Conservation (phyloP, 371 early-diverging fungal genomes). For the Mortierella sp. region DNA sequence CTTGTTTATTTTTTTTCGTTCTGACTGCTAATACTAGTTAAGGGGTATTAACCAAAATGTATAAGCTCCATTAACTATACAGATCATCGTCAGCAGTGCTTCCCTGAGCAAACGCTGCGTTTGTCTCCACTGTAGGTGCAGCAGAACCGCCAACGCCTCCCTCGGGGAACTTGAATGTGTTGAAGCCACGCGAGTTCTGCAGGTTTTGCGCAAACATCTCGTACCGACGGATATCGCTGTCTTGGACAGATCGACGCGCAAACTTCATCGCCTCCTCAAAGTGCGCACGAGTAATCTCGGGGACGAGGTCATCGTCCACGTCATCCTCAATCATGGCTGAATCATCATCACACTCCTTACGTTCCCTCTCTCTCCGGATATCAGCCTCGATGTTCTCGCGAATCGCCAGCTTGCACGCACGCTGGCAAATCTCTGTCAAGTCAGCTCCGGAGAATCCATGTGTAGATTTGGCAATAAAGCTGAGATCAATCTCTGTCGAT, state of each 20-base stretch:
- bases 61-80: slow-evolving; percentile 61
- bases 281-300: slow-evolving; percentile 94
- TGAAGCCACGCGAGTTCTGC: slow-evolving; percentile 94
- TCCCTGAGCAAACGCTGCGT: slow-evolving; percentile 59
- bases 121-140: slow-evolving; percentile 51
- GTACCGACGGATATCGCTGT: slow-evolving; percentile 98
- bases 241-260: slow-evolving; percentile 97
- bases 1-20: background rate
- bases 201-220: slow-evolving; percentile 99
- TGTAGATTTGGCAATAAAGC: slow-evolving; percentile 90
- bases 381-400: slow-evolving; percentile 98
- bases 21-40: background rate
- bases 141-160: slow-evolving; percentile 65
- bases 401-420: slow-evolving; percentile 99
- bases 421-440: slow-evolving; percentile 99
- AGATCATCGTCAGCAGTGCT: slow-evolving; percentile 62
- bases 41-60: too few relatives aligned
- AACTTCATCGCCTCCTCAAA: slow-evolving; percentile 99
- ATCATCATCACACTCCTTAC: slow-evolving; percentile 78
- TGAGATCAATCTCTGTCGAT: slow-evolving; percentile 86
- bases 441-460: slow-evolving; percentile 99
- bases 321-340: slow-evolving; percentile 86
- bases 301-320: slow-evolving; percentile 90
- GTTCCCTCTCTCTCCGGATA: slow-evolving; percentile 76
- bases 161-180: slow-evolving; percentile 95